phyloP scores from a whole-genome alignment of 169 alveolate genomes.

The Cryptosporidium parvum region DNA sequence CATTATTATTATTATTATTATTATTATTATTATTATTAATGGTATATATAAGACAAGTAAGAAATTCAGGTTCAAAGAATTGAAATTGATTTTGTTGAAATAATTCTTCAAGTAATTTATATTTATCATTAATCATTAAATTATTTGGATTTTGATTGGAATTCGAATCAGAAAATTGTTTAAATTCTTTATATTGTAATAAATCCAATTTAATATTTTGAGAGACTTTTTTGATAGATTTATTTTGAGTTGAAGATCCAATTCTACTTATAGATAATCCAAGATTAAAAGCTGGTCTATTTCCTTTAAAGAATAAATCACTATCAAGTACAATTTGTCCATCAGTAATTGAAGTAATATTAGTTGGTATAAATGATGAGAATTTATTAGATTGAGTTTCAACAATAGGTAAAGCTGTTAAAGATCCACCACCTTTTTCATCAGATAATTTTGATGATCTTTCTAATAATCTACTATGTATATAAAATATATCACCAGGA shows the following conservation, averaged over 20 bases:
- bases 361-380: conserved; percentile 98
- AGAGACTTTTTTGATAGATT: conserved; percentile 87
- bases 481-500: conserved; percentile 97
- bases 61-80: conserved; percentile 16
- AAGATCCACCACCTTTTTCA: conserved; percentile 94
- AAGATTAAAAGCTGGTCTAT: conserved; percentile 98
- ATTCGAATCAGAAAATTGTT: neutral
- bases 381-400: conserved; percentile 99
- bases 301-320: conserved; percentile 97
- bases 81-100: conserved; percentile 31
- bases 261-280: conserved; percentile 98
- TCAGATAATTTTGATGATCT: conserved; percentile 97
- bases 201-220: conserved; percentile 12
- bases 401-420: conserved; percentile 97
- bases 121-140: neutral
- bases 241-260: conserved; percentile 96
- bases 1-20: neutral
- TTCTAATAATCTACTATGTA: conserved; percentile 96
- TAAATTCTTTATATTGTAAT: conserved; percentile 20
- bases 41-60: neutral
- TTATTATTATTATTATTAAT: neutral
- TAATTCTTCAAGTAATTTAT: conserved; percentile 9
- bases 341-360: conserved; percentile 97
- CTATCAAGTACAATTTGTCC: conserved; percentile 97
- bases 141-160: neutral